Percentiles rank a stretch among this genome's conserved stretches.
These are phyloP conservation scores for Bothriochloa decipiens DNA, from an alignment of 176 grass and related monocot species.

Conservation along the genomic window DNA sequence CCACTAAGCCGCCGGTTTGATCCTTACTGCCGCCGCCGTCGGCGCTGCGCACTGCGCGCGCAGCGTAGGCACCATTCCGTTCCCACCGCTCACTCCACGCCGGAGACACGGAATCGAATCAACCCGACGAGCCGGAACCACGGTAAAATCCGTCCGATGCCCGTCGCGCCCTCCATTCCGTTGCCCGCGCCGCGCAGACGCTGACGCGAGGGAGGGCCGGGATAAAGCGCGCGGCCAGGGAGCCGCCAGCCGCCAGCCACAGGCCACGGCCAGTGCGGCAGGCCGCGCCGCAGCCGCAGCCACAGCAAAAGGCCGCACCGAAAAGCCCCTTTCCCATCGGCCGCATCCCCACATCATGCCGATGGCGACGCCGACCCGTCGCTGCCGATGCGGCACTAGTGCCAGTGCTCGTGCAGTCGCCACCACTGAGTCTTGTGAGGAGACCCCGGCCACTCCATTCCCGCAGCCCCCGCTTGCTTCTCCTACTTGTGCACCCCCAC, in stretches of 20 bases:
- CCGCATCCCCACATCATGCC: constrained; percentile 52
- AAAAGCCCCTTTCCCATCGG: constrained; percentile 52
- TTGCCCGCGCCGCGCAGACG: not conserved
- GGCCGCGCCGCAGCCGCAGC: constrained; percentile 34
- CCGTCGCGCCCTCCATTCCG: not conserved
- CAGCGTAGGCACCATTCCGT: constrained; percentile 10
- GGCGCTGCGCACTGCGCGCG: not conserved
- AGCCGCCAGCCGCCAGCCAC: not conserved
- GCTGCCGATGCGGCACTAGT: not conserved
- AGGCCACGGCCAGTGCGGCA: not conserved
- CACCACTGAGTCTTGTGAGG: not conserved
- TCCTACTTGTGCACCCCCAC: constrained; percentile 54
- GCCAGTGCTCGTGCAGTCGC: constrained; percentile 48
- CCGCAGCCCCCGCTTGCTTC: constrained; percentile 52
- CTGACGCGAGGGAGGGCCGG: not conserved
- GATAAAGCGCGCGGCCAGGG: not conserved
- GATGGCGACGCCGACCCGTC: constrained; percentile 44
- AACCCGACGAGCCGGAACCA: not conserved
- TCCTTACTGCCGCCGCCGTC: not conserved
- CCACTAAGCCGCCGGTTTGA: no score
- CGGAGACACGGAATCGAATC: constrained; percentile 24
- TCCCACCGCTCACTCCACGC: not conserved
- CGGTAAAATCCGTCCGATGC: constrained; percentile 18
- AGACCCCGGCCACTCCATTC: constrained; percentile 38
- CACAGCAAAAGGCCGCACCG: constrained; percentile 26